These are phyloP conservation scores for Malus hybrid DNA, from an alignment of 331 rosid genomes.

Conservation along the genomic window DNA sequence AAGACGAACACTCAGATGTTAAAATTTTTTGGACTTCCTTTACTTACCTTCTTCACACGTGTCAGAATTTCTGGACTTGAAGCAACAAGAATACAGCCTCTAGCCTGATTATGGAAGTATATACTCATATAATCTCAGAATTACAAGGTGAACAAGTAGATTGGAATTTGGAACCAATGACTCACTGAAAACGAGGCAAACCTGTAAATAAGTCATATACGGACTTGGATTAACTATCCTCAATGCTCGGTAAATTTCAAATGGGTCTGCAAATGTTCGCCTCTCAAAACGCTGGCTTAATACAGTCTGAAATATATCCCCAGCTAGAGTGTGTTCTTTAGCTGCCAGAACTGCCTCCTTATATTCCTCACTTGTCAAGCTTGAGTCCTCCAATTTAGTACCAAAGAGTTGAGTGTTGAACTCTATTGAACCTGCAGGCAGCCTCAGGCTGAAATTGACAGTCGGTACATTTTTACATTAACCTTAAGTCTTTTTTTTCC, in stretches of 20 bases:
- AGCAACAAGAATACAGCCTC: constrained; percentile 92
- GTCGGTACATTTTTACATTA: too few species aligned
- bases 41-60: constrained; percentile 56
- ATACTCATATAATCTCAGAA: constrained; percentile 4
- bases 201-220: constrained; percentile 91
- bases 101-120: constrained; percentile 46
- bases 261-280: constrained; percentile 90
- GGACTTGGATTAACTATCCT: constrained; percentile 95
- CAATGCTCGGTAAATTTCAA: constrained; percentile 80
- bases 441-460: too few species aligned
- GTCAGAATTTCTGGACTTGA: constrained; percentile 98
- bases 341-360: constrained; percentile 69
- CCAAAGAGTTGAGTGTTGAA: too few species aligned
- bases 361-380: constrained; percentile 43
- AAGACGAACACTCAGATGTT: neutral
- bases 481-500: too few species aligned
- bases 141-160: constrained; percentile 1
- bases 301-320: constrained; percentile 88
- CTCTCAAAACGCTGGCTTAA: constrained; percentile 90
- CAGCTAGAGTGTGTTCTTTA: constrained; percentile 85
- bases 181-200: constrained; percentile 18
- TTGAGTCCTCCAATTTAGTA: too few species aligned
- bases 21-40: neutral
- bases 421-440: too few species aligned
- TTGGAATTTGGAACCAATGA: neutral